A percentile compares a stretch with the other conserved stretches of the same genome.
phyloP scores from a whole-genome alignment of 2,329 filamentous ascomycete genomes.

The Hypomyces perniciosus region DNA sequence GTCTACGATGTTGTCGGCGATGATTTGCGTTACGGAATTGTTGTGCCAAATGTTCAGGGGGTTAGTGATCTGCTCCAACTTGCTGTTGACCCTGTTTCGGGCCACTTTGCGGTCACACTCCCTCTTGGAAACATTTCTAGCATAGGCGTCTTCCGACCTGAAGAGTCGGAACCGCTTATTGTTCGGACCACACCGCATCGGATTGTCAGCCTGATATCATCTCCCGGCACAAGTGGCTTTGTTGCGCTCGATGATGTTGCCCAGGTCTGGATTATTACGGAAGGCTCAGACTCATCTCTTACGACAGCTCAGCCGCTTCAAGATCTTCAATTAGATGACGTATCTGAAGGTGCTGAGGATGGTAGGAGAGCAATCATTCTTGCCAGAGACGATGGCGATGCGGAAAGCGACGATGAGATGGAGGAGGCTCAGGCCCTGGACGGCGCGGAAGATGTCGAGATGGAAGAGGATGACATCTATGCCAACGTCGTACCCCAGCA shows the following conservation, averaged over 20 bases:
- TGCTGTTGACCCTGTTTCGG: constrained; percentile 60
- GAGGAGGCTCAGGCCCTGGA: constrained; percentile 29
- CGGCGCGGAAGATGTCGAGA: constrained; percentile 39
- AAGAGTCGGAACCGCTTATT: constrained; percentile 53
- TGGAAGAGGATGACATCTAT: constrained; percentile 44
- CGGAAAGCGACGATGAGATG: constrained; percentile 37
- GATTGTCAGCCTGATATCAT: constrained; percentile 62
- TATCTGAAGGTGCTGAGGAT: constrained; percentile 23
- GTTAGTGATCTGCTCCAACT: constrained; percentile 53
- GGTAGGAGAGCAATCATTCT: constrained; percentile 26
- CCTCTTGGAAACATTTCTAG: constrained; percentile 42
- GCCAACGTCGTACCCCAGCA: constrained; percentile 61
- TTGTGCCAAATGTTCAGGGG: constrained; percentile 41
- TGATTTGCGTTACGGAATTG: constrained; percentile 60
- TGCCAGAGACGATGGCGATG: constrained; percentile 36
- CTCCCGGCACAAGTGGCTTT: constrained; percentile 62
- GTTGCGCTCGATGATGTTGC: constrained; percentile 70
- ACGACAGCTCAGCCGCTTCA: constrained; percentile 50
- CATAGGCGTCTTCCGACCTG: constrained; percentile 62
- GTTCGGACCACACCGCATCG: constrained; percentile 50
- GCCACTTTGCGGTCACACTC: constrained; percentile 61
- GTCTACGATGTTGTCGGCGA: constrained; percentile 84
- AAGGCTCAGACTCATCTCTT: constrained; percentile 50
- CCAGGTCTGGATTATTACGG: constrained; percentile 58
- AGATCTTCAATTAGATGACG: constrained; percentile 44